These are phyloP conservation scores for Pythium folliculosum DNA, from an alignment of 352 stramenopile genomes.

Conservation along the genomic window DNA sequence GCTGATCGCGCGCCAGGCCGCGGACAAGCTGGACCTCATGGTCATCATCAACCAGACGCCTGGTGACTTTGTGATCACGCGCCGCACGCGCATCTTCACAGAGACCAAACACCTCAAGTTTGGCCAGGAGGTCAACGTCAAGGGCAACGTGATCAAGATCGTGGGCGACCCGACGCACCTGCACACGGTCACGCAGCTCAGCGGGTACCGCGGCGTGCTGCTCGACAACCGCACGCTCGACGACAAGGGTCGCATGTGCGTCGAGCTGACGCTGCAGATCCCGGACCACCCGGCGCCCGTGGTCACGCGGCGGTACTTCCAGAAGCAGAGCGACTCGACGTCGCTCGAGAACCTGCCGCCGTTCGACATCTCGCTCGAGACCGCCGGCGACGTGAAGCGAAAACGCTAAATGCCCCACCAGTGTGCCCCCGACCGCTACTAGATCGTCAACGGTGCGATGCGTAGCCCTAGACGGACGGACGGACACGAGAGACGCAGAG, in stretches of 20 bases:
- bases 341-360: conserved; percentile 86
- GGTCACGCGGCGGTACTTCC: conserved; percentile 84
- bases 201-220: conserved; percentile 73
- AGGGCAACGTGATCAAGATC: conserved; percentile 88
- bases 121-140: conserved; percentile 86
- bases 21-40: conserved; percentile 88
- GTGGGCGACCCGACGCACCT: conserved; percentile 70
- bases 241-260: conserved; percentile 77
- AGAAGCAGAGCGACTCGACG: conserved; percentile 86
- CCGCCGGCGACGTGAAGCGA: conserved; percentile 80
- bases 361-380: conserved; percentile 86
- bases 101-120: conserved; percentile 90
- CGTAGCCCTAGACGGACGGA: no score
- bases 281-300: conserved; percentile 68
- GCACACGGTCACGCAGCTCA: conserved; percentile 81
- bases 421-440: no score
- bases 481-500: not conserved
- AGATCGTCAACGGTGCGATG: no score
- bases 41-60: conserved; percentile 87
- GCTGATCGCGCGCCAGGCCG: conserved; percentile 83
- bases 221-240: conserved; percentile 76
- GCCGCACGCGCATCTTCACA: conserved; percentile 88
- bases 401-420: conserved; percentile 54
- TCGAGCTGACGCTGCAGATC: conserved; percentile 76
- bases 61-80: conserved; percentile 85